phyloP scores from a whole-genome alignment of 805 yeast genomes.

The Kodamaea kaohsiungensis region DNA sequence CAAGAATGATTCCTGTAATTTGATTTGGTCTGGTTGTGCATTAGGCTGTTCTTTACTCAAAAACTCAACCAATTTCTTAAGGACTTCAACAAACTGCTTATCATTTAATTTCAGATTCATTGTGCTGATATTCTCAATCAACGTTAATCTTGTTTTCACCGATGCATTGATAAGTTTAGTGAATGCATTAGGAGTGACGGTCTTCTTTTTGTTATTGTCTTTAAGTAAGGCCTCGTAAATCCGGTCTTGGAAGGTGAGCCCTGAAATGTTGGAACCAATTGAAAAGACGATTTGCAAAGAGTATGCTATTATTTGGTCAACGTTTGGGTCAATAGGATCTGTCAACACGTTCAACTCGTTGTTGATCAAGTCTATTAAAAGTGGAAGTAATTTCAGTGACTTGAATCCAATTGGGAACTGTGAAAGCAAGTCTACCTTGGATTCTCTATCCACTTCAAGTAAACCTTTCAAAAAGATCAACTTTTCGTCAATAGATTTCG shows the following conservation, averaged over 20 bases:
- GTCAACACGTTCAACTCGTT: constrained; percentile 35
- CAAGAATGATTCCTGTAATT: constrained; percentile 56
- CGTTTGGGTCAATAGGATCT: constrained; percentile 21
- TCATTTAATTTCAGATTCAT: constrained; percentile 52
- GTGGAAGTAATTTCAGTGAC: constrained; percentile 73
- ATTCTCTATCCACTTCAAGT: constrained; percentile 26
- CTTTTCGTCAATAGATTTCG: constrained; percentile 69
- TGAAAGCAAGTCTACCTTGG: constrained; percentile 22
- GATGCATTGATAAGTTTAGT: constrained; percentile 33
- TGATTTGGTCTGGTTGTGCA: constrained; percentile 29
- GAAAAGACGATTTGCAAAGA: constrained; percentile 57
- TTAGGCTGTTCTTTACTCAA: constrained; percentile 25
- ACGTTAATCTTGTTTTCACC: constrained; percentile 29
- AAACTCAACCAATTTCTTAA: constrained; percentile 46
- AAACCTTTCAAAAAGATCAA: constrained; percentile 68
- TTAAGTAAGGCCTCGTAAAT: constrained; percentile 50
- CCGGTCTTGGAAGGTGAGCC: constrained; percentile 73
- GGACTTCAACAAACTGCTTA: constrained; percentile 49
- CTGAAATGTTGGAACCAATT: constrained; percentile 68
- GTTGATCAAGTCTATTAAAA: constrained; percentile 53
- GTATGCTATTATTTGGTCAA: constrained; percentile 44
- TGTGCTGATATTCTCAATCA: constrained; percentile 47
- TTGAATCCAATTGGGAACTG: constrained; percentile 47
- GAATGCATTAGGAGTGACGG: constrained; percentile 17
- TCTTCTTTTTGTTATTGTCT: constrained; percentile 25